Evolutionary conservation across 768 basidiomycete species (phyloP), one percentile per base, ranked within the genome.

Genomic region (Cyclocybe cylindracea): DNA sequence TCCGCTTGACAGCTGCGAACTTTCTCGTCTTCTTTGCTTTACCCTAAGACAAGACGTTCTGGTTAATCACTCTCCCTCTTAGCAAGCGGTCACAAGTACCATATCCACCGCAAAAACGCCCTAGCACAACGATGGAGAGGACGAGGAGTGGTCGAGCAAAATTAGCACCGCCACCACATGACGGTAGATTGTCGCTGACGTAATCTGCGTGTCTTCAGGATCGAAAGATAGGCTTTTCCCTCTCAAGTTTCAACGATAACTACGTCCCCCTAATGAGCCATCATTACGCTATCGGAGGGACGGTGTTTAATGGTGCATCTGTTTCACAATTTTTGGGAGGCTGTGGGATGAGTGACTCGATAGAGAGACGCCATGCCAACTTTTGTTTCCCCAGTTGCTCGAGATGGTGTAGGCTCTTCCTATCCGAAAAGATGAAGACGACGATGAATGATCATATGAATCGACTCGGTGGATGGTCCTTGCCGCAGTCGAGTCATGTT

Each of bases 21-120:
- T 96, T 96, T 70, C 94, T 81, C 1, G 94, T 95, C 69, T 94
- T 96, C 70, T 92, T 93, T 29, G 91, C 91, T 71, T 85, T 94
- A 10, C 85, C 91, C 94, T 97, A 56, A 4, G 48, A 7, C 24
- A 8, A 46, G 43, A 39, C 8, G 29, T 31, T 36, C 46, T 10
- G 16, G 38, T 54, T n/a, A 50, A 24, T 24, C 24, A 5, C 5
- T 24, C 24, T 24, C 5, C 24, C 34, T 16, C 16, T 16, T 10
- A 7, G 14, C 11, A 38, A 46, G 43, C 10, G 48, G 50, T 39
- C 52, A 40, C 36, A 35, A 32, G 5, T 11, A 57, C 57, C 59
- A 60, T 60, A 45, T 48, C 36, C 24, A 5, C 24, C 24, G 24
- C 16, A 41, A 46, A 14, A 34, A 41, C 16, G 37, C 38, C 36